Evolutionary conservation across 331 rosid genomes (phyloP).

Genomic region (Spiraea crenata): DNA sequence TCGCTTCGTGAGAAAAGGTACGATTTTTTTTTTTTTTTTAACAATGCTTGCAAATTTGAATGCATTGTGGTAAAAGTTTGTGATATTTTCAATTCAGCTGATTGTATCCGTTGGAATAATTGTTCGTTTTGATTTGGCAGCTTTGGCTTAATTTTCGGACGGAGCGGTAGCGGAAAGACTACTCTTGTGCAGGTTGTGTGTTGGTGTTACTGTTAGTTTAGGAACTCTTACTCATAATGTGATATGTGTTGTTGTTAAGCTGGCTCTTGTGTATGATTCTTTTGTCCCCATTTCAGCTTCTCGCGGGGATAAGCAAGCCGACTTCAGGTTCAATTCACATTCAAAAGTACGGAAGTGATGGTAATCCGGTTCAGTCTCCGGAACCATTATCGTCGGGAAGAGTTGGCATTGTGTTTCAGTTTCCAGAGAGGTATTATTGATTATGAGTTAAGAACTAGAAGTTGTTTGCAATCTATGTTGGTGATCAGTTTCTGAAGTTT

Average conservation of each 20-base stretch:
- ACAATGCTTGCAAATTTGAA: slow-evolving; percentile 1
- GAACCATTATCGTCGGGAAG: slow-evolving; percentile 63
- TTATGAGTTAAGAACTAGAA: background rate
- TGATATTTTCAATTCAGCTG: background rate
- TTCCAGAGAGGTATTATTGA: slow-evolving; percentile 80
- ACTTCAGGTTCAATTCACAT: slow-evolving; percentile 75
- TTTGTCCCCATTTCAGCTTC: slow-evolving; percentile 49
- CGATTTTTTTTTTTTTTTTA: no score
- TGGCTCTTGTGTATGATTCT: background rate
- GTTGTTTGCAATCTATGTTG: background rate
- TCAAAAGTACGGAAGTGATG: slow-evolving; percentile 69
- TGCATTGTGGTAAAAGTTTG: background rate
- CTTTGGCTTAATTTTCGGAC: slow-evolving; percentile 85
- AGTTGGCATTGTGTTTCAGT: slow-evolving; percentile 91
- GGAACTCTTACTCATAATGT: slow-evolving; percentile 11
- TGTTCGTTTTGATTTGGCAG: slow-evolving; percentile 45
- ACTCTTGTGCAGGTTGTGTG: slow-evolving; percentile 76
- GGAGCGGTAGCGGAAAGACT: slow-evolving; percentile 93
- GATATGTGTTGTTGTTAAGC: slow-evolving; percentile 6
- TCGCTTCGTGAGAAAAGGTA: slow-evolving; percentile 84
- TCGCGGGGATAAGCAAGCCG: slow-evolving; percentile 86
- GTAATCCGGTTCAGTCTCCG: slow-evolving; percentile 53
- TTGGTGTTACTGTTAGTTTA: slow-evolving; percentile 1
- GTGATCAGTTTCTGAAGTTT: background rate
- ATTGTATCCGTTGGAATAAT: slow-evolving; percentile 10